Evolutionary conservation across 1,284 basidiomycete genomes (phyloP).

Genomic region (Trichosporon sp.): DNA sequence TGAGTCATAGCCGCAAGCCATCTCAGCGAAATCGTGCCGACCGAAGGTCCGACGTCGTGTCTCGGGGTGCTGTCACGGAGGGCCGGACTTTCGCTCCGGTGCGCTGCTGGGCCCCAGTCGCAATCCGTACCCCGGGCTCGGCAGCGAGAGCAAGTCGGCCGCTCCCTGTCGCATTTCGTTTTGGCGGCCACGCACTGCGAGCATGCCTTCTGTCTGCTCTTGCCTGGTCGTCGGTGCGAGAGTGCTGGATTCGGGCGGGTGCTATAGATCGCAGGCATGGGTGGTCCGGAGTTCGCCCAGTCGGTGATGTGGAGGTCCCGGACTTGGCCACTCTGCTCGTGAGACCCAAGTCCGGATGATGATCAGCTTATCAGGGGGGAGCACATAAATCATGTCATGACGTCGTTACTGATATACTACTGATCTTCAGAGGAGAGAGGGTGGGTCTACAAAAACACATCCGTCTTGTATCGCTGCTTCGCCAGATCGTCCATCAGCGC

Average conservation of each 20-base stretch:
- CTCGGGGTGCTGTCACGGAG: too few relatives aligned
- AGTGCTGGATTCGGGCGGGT: not conserved
- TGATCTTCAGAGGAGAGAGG: too few relatives aligned
- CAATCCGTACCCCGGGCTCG: not conserved
- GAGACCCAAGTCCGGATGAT: too few relatives aligned
- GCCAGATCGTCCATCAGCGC: not conserved
- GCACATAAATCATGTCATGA: too few relatives aligned
- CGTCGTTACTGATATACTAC: too few relatives aligned
- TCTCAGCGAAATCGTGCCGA: not conserved
- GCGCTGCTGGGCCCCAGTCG: not conserved
- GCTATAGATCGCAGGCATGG: not conserved
- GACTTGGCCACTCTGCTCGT: too few relatives aligned
- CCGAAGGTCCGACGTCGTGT: not conserved
- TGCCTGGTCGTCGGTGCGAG: not conserved
- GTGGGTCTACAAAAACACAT: not conserved
- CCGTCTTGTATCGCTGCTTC: not conserved
- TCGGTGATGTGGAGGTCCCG: too few relatives aligned
- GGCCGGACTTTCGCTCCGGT: not conserved
- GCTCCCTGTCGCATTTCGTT: not conserved
- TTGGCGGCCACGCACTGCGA: not conserved
- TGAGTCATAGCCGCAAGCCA: not conserved
- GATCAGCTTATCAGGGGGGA: too few relatives aligned
- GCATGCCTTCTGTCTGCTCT: not conserved
- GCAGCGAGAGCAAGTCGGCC: not conserved
- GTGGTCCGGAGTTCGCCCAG: not conserved